phyloP scores from a whole-genome alignment of 495 filamentous ascomycete genomes.

The Penicillium psychrofluorescens region DNA sequence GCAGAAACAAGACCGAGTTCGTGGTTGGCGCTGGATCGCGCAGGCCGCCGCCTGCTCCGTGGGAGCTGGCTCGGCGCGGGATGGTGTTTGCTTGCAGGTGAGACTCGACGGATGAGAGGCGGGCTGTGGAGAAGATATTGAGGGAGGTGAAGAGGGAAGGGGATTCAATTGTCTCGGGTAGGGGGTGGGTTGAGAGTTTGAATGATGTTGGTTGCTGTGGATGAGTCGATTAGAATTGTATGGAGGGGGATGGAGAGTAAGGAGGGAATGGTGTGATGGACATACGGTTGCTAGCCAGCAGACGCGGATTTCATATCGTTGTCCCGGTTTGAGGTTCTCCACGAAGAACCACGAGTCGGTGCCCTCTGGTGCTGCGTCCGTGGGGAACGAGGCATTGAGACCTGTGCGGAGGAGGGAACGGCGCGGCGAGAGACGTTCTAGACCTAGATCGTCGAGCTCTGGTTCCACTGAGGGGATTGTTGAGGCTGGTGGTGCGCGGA shows the following conservation, averaged over 20 bases:
- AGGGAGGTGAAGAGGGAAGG: slow-evolving; percentile 57
- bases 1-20: slow-evolving; percentile 70
- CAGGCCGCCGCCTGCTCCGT: not conserved
- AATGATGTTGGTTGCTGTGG: slow-evolving; percentile 83
- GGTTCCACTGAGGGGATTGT: slow-evolving; percentile 48
- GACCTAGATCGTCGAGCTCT: slow-evolving; percentile 55
- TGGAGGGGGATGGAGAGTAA: not conserved
- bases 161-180: slow-evolving; percentile 50
- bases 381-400: slow-evolving; percentile 62
- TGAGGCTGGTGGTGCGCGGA: slow-evolving; percentile 58
- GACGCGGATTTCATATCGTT: slow-evolving; percentile 84
- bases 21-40: slow-evolving; percentile 13
- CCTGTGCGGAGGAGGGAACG: slow-evolving; percentile 49
- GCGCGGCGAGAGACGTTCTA: slow-evolving; percentile 55
- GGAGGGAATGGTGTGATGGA: slow-evolving; percentile 6
- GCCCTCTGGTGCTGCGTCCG: slow-evolving; percentile 42
- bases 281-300: slow-evolving; percentile 92
- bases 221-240: not conserved
- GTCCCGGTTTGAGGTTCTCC: slow-evolving; percentile 60
- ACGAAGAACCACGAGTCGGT: slow-evolving; percentile 75
- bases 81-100: slow-evolving; percentile 10
- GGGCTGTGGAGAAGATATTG: slow-evolving; percentile 51
- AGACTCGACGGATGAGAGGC: slow-evolving; percentile 24
- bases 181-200: slow-evolving; percentile 53
- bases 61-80: not conserved